Evolutionary conservation across 306 rosid species (phyloP).

Genomic region (Abrus precatorius): DNA sequence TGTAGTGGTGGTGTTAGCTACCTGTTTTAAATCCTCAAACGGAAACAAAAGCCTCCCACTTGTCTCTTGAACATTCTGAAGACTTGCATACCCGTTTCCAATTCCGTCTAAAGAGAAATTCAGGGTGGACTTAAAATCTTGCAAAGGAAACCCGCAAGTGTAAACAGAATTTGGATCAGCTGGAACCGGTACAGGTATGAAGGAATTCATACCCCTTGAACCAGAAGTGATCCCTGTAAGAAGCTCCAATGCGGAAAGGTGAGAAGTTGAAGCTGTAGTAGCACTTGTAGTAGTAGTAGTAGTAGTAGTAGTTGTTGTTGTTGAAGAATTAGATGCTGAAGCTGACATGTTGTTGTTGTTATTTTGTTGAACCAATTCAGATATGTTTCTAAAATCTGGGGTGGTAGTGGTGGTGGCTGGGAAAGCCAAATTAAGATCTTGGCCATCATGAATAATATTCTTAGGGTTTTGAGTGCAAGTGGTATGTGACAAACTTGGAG

Average conservation of each 20-base stretch:
- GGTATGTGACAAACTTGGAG: conserved; percentile 25
- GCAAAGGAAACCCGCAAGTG: conserved; percentile 58
- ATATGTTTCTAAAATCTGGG: conserved; percentile 47
- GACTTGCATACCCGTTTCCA: conserved; percentile 51
- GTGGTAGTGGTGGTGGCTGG: conserved; percentile 44
- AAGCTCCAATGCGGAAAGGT: conserved; percentile 75
- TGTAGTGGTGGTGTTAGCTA: conserved; percentile 42
- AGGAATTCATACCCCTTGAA: neutral
- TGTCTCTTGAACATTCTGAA: conserved; percentile 47
- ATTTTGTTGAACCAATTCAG: conserved; percentile 53
- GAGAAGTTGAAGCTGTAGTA: conserved; percentile 42
- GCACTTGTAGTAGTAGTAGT: conserved; percentile 2
- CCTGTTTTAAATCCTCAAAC: conserved; percentile 71
- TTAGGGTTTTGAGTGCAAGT: conserved; percentile 49
- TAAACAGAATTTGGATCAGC: conserved; percentile 54
- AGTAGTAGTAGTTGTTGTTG: conserved; percentile 5
- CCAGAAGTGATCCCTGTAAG: conserved; percentile 60
- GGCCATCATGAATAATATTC: conserved; percentile 47
- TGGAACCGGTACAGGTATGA: neutral
- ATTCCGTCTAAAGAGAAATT: conserved; percentile 76
- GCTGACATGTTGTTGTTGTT: conserved; percentile 33
- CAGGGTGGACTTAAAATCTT: conserved; percentile 69
- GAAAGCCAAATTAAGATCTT: conserved; percentile 73
- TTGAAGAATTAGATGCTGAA: conserved; percentile 29
- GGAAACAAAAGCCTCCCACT: conserved; percentile 67